A percentile compares a stretch with the other conserved stretches of the same genome.
Evolutionary conservation across 2,329 filamentous ascomycete genomes (phyloP).

Genomic region (Sclerotinia glacialis): DNA sequence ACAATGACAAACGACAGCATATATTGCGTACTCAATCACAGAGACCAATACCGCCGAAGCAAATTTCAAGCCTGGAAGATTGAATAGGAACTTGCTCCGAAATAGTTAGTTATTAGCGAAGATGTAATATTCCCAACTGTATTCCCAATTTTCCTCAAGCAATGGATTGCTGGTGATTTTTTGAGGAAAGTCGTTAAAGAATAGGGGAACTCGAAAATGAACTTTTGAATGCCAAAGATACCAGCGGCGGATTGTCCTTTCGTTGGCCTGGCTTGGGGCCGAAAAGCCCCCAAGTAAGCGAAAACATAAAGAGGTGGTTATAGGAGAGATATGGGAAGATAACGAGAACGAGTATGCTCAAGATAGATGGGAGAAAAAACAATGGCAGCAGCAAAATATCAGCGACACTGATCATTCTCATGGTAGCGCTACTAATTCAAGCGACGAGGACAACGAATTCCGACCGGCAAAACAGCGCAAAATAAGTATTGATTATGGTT

Average conservation of each 20-base stretch:
- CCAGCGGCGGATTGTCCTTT: neutral
- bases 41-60: neutral
- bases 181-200: neutral
- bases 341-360: too few relatives aligned
- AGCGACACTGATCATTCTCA: too few relatives aligned
- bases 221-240: neutral
- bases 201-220: neutral
- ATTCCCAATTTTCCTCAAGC: neutral
- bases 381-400: too few relatives aligned
- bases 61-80: neutral
- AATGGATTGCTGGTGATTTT: neutral
- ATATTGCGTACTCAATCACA: too few relatives aligned
- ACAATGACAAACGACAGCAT: neutral
- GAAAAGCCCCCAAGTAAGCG: too few relatives aligned
- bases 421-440: too few relatives aligned
- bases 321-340: too few relatives aligned
- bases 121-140: neutral
- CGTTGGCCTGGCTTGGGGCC: neutral
- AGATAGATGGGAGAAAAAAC: too few relatives aligned
- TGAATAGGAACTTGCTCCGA: neutral
- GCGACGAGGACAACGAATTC: too few relatives aligned
- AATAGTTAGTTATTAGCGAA: neutral
- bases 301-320: too few relatives aligned
- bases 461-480: too few relatives aligned
- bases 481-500: too few relatives aligned